Conservation (phyloP, 2,329 filamentous ascomycete genomes). For the Stagonosporopsis chrysanthemi region DNA sequence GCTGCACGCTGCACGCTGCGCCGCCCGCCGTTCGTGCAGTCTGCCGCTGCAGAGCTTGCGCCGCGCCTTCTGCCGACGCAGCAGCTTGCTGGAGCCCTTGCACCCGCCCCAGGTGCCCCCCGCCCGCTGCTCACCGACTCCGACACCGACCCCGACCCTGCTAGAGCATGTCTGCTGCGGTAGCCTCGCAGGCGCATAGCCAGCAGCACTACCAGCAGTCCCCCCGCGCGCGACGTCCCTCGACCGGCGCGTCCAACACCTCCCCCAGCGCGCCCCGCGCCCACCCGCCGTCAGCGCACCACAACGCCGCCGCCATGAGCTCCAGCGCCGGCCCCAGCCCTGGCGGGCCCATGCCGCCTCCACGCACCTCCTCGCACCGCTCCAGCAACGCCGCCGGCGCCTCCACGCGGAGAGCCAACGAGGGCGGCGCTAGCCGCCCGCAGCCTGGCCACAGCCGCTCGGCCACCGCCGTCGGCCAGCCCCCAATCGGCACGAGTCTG, state of each 20-base stretch:
- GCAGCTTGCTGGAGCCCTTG: neutral
- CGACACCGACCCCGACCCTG: slow-evolving; percentile 17
- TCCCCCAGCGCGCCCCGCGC: slow-evolving; percentile 54
- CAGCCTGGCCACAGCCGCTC: slow-evolving; percentile 55
- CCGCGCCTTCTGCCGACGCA: slow-evolving; percentile 3
- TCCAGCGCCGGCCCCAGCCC: slow-evolving; percentile 54
- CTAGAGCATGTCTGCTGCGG: slow-evolving; percentile 48
- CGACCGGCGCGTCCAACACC: slow-evolving; percentile 43
- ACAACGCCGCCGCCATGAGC: slow-evolving; percentile 44
- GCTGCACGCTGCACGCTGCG: slow-evolving; percentile 8
- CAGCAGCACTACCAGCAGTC: slow-evolving; percentile 46
- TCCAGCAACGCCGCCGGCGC: slow-evolving; percentile 46
- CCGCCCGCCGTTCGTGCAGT: neutral
- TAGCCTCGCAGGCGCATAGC: slow-evolving; percentile 45
- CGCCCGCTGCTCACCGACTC: neutral
- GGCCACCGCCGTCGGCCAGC: slow-evolving; percentile 59
- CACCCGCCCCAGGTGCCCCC: slow-evolving; percentile 10
- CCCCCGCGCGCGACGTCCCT: slow-evolving; percentile 41
- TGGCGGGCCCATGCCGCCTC: slow-evolving; percentile 72
- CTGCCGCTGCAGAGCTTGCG: slow-evolving; percentile 4
- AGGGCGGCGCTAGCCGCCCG: slow-evolving; percentile 39
- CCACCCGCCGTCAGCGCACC: slow-evolving; percentile 41
- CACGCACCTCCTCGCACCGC: slow-evolving; percentile 80
- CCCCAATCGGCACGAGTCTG: slow-evolving; percentile 61
- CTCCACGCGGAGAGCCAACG: slow-evolving; percentile 55